Base-by-base conservation (phyloP, 345 rosid genomes). In the Gossypium ekmanianum region DNA sequence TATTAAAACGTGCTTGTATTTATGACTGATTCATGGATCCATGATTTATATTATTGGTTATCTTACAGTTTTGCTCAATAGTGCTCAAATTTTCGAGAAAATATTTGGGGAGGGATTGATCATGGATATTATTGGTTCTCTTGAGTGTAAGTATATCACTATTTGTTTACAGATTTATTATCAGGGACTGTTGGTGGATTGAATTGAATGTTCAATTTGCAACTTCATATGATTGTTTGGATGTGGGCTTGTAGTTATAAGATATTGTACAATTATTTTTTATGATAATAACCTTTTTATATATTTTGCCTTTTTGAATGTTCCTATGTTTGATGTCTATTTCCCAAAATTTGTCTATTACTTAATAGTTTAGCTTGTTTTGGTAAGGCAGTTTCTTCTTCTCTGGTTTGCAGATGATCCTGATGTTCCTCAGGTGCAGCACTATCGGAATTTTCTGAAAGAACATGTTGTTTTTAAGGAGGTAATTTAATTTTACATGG, bases 81-180 rank as follows among this genome's bases (percentile, higher is more conserved):
- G 84, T 80, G 84, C 85, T 83, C 92, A 86, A 83, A 86, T 95
- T 70, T 88, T 93, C 66, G 96, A 89, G 79, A 91, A 84, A 84
- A 85, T 93, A 68, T 88, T 91, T 66, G 96, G 89, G 81, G 94
- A 93, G 84, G 92, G 88, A 71, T 81, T 91, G 79, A 87, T 95
- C 81, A 88, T 95, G 94, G 92, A 93, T 80, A 78, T 89, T 69
- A 84, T 95, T 55, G 97, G 99, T 68, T 84, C 97, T 72, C 98
- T 95, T 16, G 99, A 93, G 86, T 89, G 99, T 95, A 87, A 88
- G 97, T 81, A 57, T 47, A 16, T 61, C 73, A 29, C 55, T 74
- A 10, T 56, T 52, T 2, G 55, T 65, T 70, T 13, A 6, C 61
- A 52, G 2, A 52, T 29, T 14, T 50, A 14, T 55, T 27, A 43